Evolutionary conservation across 2,329 filamentous ascomycete genomes (phyloP), one percentile per base, ranked within the genome.

Genomic region (Aspergillus pseudoterreus): DNA sequence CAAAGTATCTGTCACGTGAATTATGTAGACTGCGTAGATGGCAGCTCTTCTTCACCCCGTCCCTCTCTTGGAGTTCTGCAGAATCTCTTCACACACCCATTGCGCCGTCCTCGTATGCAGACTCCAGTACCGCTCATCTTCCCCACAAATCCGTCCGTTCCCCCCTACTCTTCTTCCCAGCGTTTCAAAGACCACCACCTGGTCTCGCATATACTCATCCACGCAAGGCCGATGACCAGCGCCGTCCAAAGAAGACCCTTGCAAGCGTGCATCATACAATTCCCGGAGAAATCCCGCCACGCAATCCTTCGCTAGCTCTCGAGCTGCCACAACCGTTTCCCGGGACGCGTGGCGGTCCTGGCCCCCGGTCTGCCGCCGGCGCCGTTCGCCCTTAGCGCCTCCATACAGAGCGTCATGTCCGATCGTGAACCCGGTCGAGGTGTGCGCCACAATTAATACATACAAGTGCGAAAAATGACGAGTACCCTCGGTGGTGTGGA

Each of bases 111-210:
- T 58, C 0, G 73, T 74, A 54, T 76, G 74, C 17, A 75, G 58
- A 57, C 68, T 73, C 65, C 63, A 67, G 47, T 66, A 63, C 49
- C 57, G 53, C 39, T 64, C 59, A 38, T 66, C 64, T 50, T 67
- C 65, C 17, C 47, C 54, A 57, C 59, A 21, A 52, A 30, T 41
- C 19, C 58, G 15, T 52, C 52, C 21, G 44, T 19, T 11, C 14
- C 14, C 48, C 21, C 45, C 22, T 4, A 21, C 45, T 39, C 27
- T 27, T 63, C 67, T 57, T 4, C 79, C 79, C 17, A 85, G 64
- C 14, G 79, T 79, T 60, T 84, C 80, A 51, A 82, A 85, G 0
- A 85, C 72, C 1, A 83, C 77, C 22, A 85, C 57, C 58, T 85
- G 82, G 63, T 85, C 82, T 41, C 78, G 69, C 75, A 82, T 74